Conservation (phyloP, 441 rosid species). For the Capsella rubella region DNA sequence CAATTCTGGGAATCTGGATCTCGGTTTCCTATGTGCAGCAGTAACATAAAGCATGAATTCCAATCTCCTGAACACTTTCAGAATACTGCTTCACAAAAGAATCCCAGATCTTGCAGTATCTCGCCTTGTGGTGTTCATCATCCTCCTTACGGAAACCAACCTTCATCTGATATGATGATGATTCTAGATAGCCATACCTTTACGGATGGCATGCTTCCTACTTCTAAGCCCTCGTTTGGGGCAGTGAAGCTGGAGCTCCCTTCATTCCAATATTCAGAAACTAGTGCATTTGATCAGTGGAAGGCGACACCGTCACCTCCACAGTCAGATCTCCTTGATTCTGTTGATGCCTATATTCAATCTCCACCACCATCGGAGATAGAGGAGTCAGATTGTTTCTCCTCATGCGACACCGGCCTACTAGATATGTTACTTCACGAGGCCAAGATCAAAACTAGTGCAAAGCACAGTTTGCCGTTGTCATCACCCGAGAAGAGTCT, state of each 20-base stretch:
- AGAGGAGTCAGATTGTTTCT: conserved; percentile 60
- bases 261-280: conserved; percentile 99
- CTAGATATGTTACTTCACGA: conserved; percentile 90
- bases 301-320: conserved; percentile 66
- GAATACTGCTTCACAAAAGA: conserved; percentile 54
- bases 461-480: conserved; percentile 67
- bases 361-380: conserved; percentile 73
- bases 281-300: conserved; percentile 71
- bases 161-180: conserved; percentile 60
- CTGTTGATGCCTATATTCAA: conserved; percentile 79
- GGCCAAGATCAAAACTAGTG: conserved; percentile 70
- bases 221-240: conserved; percentile 81
- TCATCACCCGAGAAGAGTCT: conserved; percentile 70
- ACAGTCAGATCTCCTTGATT: conserved; percentile 61
- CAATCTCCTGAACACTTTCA: conserved; percentile 60
- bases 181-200: conserved; percentile 82
- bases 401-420: conserved; percentile 86
- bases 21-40: conserved; percentile 53
- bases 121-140: conserved; percentile 64
- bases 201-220: conserved; percentile 83
- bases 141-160: conserved; percentile 52
- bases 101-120: conserved; percentile 55
- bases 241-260: conserved; percentile 99
- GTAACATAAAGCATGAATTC: conserved; percentile 58
- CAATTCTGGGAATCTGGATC: conserved; percentile 67